Conservation (phyloP, 768 basidiomycete genomes). For the Kwoniella newhampshirensis region DNA sequence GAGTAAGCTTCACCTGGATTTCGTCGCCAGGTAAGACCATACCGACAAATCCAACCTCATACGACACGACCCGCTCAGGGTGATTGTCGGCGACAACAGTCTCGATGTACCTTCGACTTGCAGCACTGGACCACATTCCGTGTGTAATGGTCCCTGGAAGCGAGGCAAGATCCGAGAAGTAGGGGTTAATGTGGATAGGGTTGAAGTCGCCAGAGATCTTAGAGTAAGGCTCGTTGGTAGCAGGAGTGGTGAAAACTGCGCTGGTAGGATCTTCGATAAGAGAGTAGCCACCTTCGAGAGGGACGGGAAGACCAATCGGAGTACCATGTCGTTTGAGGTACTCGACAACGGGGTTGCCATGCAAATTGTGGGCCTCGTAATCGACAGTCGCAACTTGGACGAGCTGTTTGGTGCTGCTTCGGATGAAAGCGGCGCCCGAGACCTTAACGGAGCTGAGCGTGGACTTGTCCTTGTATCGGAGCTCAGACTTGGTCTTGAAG, state of each 20-base stretch:
- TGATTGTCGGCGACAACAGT: slow-evolving; percentile 89
- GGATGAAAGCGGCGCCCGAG: slow-evolving; percentile 78
- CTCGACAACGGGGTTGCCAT: slow-evolving; percentile 88
- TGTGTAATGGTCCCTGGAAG: slow-evolving; percentile 97
- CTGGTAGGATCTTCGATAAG: slow-evolving; percentile 65
- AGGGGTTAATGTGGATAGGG: slow-evolving; percentile 97
- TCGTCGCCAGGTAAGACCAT: slow-evolving; percentile 94
- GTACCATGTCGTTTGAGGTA: slow-evolving; percentile 90
- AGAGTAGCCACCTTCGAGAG: slow-evolving; percentile 82
- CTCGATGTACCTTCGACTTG: slow-evolving; percentile 87
- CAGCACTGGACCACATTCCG: slow-evolving; percentile 94
- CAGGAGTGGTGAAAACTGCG: slow-evolving; percentile 74
- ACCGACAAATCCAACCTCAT: slow-evolving; percentile 91
- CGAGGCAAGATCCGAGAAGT: slow-evolving; percentile 90
- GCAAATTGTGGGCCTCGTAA: slow-evolving; percentile 79
- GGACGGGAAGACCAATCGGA: slow-evolving; percentile 70
- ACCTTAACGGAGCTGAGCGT: slow-evolving; percentile 79
- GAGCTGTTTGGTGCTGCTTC: slow-evolving; percentile 81
- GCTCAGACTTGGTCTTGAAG: slow-evolving; percentile 83
- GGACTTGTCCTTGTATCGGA: slow-evolving; percentile 86
- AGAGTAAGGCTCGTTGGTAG: slow-evolving; percentile 94
- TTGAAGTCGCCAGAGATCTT: slow-evolving; percentile 97
- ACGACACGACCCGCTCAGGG: slow-evolving; percentile 87
- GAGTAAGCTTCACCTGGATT: slow-evolving; percentile 79
- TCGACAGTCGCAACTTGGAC: slow-evolving; percentile 85